Conservation (phyloP, 352 stramenopile species). For the Elongisporangium senticosum region DNA sequence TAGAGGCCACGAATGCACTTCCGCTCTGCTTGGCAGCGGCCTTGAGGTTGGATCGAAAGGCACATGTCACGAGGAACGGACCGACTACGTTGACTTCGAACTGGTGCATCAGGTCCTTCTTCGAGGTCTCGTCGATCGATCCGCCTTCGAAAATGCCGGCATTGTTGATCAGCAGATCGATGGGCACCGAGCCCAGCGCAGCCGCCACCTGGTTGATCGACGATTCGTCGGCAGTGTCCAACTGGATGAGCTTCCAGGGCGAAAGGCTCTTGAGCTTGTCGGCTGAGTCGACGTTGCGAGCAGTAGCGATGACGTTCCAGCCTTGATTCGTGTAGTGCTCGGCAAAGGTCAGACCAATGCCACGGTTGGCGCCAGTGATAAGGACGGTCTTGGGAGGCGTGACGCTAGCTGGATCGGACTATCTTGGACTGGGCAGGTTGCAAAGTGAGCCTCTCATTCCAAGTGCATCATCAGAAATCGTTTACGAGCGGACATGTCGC, state of each 20-base stretch:
- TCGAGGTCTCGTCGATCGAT: slow-evolving; percentile 30
- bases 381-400: slow-evolving; percentile 31
- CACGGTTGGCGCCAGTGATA: slow-evolving; percentile 46
- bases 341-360: slow-evolving; percentile 35
- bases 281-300: slow-evolving; percentile 27
- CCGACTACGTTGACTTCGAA: slow-evolving; percentile 77
- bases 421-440: neutral
- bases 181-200: slow-evolving; percentile 23
- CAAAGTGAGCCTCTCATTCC: neutral
- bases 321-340: slow-evolving; percentile 37
- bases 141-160: slow-evolving; percentile 29
- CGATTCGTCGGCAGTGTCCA: slow-evolving; percentile 49
- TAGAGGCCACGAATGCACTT: slow-evolving; percentile 44
- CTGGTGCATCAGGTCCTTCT: slow-evolving; percentile 46
- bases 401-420: neutral
- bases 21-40: slow-evolving; percentile 28
- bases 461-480: too few relatives aligned
- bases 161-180: slow-evolving; percentile 80
- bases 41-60: slow-evolving; percentile 44
- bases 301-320: slow-evolving; percentile 42
- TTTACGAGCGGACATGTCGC: neutral
- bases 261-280: slow-evolving; percentile 14
- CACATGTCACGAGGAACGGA: slow-evolving; percentile 51
- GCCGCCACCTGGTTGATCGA: slow-evolving; percentile 40
- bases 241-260: slow-evolving; percentile 38